A percentile compares a stretch with the other conserved stretches of the same genome.
These are phyloP conservation scores for Wickerhamomyces sp. DNA, from an alignment of 1,139 yeast genomes.

Conservation along the genomic window DNA sequence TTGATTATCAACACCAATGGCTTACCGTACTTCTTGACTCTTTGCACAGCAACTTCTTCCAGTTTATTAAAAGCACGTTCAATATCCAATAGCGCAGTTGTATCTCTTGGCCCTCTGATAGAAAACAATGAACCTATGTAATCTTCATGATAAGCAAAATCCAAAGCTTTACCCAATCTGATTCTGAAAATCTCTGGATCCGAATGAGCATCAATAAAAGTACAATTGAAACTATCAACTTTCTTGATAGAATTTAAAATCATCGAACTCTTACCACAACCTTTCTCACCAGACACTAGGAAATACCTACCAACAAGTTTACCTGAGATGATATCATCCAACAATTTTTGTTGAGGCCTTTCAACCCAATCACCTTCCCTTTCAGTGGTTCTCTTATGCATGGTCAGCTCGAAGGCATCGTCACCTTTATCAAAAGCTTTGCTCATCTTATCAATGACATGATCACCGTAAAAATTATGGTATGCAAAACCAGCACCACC, in stretches of 20 bases:
- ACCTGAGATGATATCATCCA: conserved; percentile 67
- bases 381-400: conserved; percentile 35
- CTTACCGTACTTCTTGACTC: conserved; percentile 36
- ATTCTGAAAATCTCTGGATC: conserved; percentile 82
- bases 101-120: conserved; percentile 82
- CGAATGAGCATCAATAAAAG: conserved; percentile 77
- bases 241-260: conserved; percentile 48
- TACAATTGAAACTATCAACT: conserved; percentile 59
- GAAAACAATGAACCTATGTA: conserved; percentile 78
- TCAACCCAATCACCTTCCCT: conserved; percentile 51
- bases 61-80: conserved; percentile 76
- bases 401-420: conserved; percentile 55
- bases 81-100: conserved; percentile 76
- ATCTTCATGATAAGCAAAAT: conserved; percentile 73
- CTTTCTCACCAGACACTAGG: conserved; percentile 76
- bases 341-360: conserved; percentile 59
- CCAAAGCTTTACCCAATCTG: conserved; percentile 69
- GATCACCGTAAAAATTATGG: conserved; percentile 55
- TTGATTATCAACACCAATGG: conserved; percentile 72
- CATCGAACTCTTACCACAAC: conserved; percentile 75
- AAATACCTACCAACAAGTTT: conserved; percentile 62
- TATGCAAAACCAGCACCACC: conserved; percentile 70
- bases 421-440: conserved; percentile 66
- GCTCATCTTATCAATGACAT: conserved; percentile 62
- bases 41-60: conserved; percentile 63